These are phyloP conservation scores for Sclerotinia glacialis DNA, from an alignment of 2,329 filamentous ascomycete species.

Conservation along the genomic window DNA sequence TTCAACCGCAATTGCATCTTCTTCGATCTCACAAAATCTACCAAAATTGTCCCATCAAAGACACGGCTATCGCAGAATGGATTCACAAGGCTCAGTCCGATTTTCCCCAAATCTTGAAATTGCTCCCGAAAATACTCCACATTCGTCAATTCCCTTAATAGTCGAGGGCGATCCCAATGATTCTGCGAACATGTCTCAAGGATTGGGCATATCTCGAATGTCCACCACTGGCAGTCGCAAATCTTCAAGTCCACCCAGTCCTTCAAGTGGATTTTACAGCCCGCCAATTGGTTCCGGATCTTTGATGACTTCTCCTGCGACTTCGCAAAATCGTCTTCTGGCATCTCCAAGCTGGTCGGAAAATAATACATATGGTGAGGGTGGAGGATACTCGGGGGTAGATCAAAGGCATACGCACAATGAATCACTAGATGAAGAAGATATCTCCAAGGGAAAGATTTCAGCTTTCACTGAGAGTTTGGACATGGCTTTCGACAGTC, in stretches of 20 bases:
- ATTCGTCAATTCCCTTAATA: conserved; percentile 3
- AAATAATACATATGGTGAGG: conserved; percentile 8
- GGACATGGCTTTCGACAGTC: conserved; percentile 20
- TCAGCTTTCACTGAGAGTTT: conserved; percentile 24
- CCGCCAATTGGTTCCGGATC: conserved; percentile 3
- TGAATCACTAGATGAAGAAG: conserved; percentile 16
- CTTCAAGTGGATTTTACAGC: conserved; percentile 9
- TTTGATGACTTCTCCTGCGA: neutral
- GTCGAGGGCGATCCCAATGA: neutral
- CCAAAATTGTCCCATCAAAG: conserved; percentile 6
- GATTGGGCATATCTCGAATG: conserved; percentile 19
- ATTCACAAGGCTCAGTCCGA: conserved; percentile 17
- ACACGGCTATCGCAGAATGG: conserved; percentile 19
- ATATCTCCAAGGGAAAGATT: conserved; percentile 24
- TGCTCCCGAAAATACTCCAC: too few relatives aligned
- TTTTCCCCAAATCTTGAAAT: conserved; percentile 5
- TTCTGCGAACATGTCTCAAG: conserved; percentile 4
- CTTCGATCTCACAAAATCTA: neutral
- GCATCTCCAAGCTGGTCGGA: conserved; percentile 23
- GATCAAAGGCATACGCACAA: conserved; percentile 10
- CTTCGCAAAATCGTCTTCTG: conserved; percentile 22
- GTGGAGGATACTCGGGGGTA: neutral
- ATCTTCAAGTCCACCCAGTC: conserved; percentile 12
- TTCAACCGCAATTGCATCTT: conserved; percentile 2
- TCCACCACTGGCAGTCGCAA: conserved; percentile 5